Evolutionary conservation across 306 rosid genomes (phyloP), one percentile per base, ranked within the genome.

Genomic region (Cicer pinnatifidum): DNA sequence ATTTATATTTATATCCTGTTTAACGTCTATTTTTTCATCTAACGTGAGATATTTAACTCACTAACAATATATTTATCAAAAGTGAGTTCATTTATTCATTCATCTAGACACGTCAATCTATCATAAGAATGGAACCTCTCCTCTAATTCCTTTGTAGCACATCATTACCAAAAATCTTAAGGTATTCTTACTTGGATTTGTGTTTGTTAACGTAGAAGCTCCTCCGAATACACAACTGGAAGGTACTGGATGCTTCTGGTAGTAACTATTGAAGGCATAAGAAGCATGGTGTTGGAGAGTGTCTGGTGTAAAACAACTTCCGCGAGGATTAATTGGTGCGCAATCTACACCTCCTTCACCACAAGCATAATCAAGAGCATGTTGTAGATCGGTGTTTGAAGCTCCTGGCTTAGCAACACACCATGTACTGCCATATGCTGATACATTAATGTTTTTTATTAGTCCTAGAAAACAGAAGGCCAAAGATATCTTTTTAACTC

Each of bases 361-460:
- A 73, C 98, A 94, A 60, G 97, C 98, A 68, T 94, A 91, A 82
- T 91, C 97, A 50, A 94, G 86, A 72, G 99, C 99, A 62, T 83
- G 92, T 83, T 91, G 99, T 41, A 91, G 75, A 48, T 88, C 90
- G 43, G 87, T 87, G 67, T 87, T 92, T 23, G 97, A 80, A 78
- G 95, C 86, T 33, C 86, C 37, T 67, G 80, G 88, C 69, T 60
- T 89, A 67, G 95, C 97, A 75, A 87, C 75, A 76, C 98, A 94
- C 99, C 99, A 94, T 66, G 82, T 72, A 39, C 90, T 89, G 3
- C 89, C 92, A 6, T 96, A 85, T 40, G 86, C 67, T n/a, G 91
- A 72, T 60, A 75, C 8, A 5, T 87, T 2, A 1, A 13, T 50
- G 3, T 28, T 28, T 28, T 3, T 28, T 0, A 28, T 4, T 28